Base-by-base conservation (phyloP, 768 basidiomycete genomes). In the Lactarius indigo region DNA sequence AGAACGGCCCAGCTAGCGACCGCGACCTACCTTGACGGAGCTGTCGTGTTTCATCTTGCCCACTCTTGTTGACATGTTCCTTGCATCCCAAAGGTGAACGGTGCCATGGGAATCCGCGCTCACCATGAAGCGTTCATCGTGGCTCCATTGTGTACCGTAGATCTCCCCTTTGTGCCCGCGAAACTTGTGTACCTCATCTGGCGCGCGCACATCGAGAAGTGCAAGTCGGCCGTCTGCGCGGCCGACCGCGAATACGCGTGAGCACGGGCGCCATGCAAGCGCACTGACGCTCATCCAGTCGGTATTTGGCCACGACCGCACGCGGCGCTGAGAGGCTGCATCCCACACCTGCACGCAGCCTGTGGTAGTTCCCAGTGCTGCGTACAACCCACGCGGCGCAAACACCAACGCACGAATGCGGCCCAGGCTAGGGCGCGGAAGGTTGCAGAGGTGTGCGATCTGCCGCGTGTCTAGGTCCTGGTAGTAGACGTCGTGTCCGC, bases 261-360 rank as follows among this genome's bases (percentile, higher is more conserved):
- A 76, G 39, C 66, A 71, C 39, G 64, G 57, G 61, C 63, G 56
- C 81, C 81, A 82, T 59, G 77, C 76, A 72, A 82, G 77, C 8
- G 80, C 77, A 30, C 81, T 79, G 37, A 80, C 75, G 17, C 76
- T 73, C 20, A 74, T 73, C 73, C 73, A 74, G n/a, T 71, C 69
- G 17, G 74, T 71, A 15, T 75, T 74, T 9, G 74, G 67, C 81
- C 81, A 82, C n/a, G 71, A 65, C 23, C 72, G 65, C 18, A 76
- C 68, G 41, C 71, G 74, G 55, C 63, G 69, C 69, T 65, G 69
- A 59, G 76, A 61, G 61, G 73, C 73, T 0, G 83, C 77, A 68
- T 87, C 85, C 82, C 85, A 87, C 18, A 86, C 74, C 57, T 84
- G 78, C n/a, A 88, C 76, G 20, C 74, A 72, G 2, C 87, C 87